Evolutionary conservation across 140 eudicot species (phyloP), one percentile per base, ranked within the genome.

Genomic region (Erigeron philadelphicus): DNA sequence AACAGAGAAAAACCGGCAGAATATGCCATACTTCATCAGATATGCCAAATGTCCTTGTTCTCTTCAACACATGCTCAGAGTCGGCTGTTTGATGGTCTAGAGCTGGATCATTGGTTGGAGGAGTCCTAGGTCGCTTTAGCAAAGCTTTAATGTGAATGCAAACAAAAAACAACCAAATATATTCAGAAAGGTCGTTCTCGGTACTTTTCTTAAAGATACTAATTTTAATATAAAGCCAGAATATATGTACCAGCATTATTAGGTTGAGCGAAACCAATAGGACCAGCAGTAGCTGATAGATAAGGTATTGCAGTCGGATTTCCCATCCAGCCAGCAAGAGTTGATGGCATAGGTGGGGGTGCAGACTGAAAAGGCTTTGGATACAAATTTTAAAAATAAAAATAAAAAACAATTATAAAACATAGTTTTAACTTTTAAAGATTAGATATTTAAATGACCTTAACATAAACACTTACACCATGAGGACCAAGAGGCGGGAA

Each of bases 271-370:
- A 88, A 83, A 75, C 89, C 91, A 67, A 82, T 83, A 49, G 95
- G 91, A 54, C 90, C 95, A 9, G 85, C 81, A 66, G 89, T 78
- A 60, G 74, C 85, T 25, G 95, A 80, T 10, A 91, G 87, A 73
- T 88, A 89, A 63, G 87, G 84, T 54, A 76, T 84, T 40, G 86
- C 55, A 25, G 95, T 76, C 49, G 95, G 84, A 74, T 85, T 88
- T 42, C 91, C 81, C 91, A 88, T 88, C 95, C 91, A 88, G 17
- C 95, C 95, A 48, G 95, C 84, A 68, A 85, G 85, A 64, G 91
- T 70, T 70, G 88, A 73, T 11, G 87, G 84, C 81, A 85, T 64
- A 70, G 95, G 80, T 49, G 88, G 83, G 21, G 85, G 91, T 66
- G 81, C 84, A 48, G 80, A 75, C 85, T 85, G 95, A 68, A 85